Percentiles rank a stretch among this genome's conserved stretches.
Conservation (phyloP, 2,329 filamentous ascomycete species). For the Verticillium longisporum region DNA sequence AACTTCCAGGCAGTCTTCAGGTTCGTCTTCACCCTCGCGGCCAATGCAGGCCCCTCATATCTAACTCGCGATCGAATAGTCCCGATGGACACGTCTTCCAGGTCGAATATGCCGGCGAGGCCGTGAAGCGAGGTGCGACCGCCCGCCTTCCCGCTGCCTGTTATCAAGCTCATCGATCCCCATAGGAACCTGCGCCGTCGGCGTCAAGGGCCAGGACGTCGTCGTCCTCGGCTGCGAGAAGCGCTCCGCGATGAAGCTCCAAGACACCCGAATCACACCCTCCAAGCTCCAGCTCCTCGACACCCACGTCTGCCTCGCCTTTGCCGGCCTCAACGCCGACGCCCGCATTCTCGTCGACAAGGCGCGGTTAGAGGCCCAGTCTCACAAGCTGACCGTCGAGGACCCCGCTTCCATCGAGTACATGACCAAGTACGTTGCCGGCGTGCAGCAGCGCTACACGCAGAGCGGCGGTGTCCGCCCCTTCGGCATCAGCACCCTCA, state of each 20-base stretch:
- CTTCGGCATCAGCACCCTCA: constrained; percentile 91
- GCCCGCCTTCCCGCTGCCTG: constrained; percentile 6
- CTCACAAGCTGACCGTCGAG: constrained; percentile 92
- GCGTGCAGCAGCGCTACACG: constrained; percentile 97
- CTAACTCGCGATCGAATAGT: constrained; percentile 54
- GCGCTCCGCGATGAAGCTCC: constrained; percentile 97
- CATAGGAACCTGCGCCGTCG: constrained; percentile 90
- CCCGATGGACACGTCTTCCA: constrained; percentile 99
- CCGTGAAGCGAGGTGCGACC: constrained; percentile 84
- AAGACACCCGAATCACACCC: constrained; percentile 97
- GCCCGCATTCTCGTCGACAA: constrained; percentile 98
- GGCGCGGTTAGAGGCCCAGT: constrained; percentile 93
- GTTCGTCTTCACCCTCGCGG: constrained; percentile 35
- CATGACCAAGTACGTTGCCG: constrained; percentile 97
- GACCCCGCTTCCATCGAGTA: constrained; percentile 98
- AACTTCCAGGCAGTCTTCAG: constrained; percentile 68
- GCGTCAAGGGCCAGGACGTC: constrained; percentile 89
- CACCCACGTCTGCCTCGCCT: constrained; percentile 92
- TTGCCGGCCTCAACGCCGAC: constrained; percentile 95
- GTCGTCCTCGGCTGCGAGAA: constrained; percentile 98
- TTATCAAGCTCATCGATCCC: constrained; percentile 14
- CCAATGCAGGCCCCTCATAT: constrained; percentile 8
- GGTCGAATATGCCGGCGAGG: constrained; percentile 98
- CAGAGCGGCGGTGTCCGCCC: constrained; percentile 96
- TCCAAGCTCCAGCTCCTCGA: constrained; percentile 98